Percentiles rank a stretch among this genome's conserved stretches.
These are phyloP conservation scores for Ophiocordyceps camponoti-rufipedis DNA, from an alignment of 2,329 filamentous ascomycete genomes.

Conservation along the genomic window DNA sequence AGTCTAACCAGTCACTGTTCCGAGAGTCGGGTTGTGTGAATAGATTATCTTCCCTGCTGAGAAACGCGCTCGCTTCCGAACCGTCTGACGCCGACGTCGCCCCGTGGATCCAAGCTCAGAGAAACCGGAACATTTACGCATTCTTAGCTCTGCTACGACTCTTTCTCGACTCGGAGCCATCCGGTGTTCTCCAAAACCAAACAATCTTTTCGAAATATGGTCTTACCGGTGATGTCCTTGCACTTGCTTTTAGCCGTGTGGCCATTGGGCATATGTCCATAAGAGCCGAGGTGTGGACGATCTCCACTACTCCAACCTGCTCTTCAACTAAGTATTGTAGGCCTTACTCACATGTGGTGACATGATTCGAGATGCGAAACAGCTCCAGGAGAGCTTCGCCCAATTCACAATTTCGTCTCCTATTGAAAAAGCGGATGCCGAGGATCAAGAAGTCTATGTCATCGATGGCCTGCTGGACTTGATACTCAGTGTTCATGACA, in stretches of 20 bases:
- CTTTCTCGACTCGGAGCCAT: slow-evolving; percentile 66
- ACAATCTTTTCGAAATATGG: slow-evolving; percentile 69
- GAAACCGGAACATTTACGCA: slow-evolving; percentile 83
- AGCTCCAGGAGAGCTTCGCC: slow-evolving; percentile 76
- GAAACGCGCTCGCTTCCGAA: slow-evolving; percentile 34
- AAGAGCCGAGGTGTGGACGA: slow-evolving; percentile 49
- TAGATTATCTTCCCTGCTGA: slow-evolving; percentile 51
- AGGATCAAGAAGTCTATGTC: slow-evolving; percentile 58
- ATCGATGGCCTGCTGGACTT: slow-evolving; percentile 85
- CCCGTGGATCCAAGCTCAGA: slow-evolving; percentile 58
- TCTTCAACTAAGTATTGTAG: slow-evolving; percentile 18
- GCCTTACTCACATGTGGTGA: slow-evolving; percentile 75
- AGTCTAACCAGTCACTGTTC: slow-evolving; percentile 86
- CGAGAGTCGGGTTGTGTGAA: slow-evolving; percentile 73
- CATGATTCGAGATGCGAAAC: slow-evolving; percentile 64
- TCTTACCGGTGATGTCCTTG: slow-evolving; percentile 59
- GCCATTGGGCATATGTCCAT: slow-evolving; percentile 49
- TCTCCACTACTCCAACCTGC: slow-evolving; percentile 1
- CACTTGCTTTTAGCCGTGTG: slow-evolving; percentile 59
- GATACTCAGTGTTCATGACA: slow-evolving; percentile 47
- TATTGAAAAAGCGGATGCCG: slow-evolving; percentile 10
- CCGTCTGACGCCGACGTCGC: slow-evolving; percentile 41
- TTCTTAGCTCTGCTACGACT: slow-evolving; percentile 71
- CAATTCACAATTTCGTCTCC: slow-evolving; percentile 58
- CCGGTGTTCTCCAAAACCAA: slow-evolving; percentile 70